phyloP scores from a whole-genome alignment of 805 yeast species.

The Tanozyma kutaoensis region DNA sequence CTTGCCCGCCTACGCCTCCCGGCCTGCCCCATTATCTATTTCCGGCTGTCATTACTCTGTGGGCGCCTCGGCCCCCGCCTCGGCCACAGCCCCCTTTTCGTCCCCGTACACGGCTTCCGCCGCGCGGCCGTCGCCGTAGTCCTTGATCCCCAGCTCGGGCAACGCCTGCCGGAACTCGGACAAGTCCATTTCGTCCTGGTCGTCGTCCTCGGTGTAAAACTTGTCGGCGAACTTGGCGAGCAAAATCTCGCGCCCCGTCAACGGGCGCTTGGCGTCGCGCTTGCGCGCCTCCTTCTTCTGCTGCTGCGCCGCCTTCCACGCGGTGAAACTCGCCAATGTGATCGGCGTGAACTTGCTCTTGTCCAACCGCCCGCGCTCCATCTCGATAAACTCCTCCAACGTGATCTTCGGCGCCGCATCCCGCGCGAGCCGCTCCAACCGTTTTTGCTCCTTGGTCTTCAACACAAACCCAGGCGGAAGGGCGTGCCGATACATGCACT shows the following conservation, averaged over 20 bases:
- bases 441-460: conserved; percentile 93
- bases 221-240: conserved; percentile 46
- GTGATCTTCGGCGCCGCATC: conserved; percentile 84
- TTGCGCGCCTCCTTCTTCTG: conserved; percentile 36
- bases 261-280: conserved; percentile 28
- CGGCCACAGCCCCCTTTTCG: no score
- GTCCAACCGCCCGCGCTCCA: conserved; percentile 81
- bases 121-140: conserved; percentile 67
- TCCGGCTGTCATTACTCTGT: no score
- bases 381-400: conserved; percentile 88
- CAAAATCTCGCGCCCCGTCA: conserved; percentile 60
- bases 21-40: no score
- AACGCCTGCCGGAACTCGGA: conserved; percentile 40
- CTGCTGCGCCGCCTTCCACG: conserved; percentile 69
- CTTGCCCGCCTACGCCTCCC: no score
- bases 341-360: conserved; percentile 71
- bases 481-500: conserved; percentile 90
- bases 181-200: conserved; percentile 42
- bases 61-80: no score
- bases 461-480: conserved; percentile 93
- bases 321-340: conserved; percentile 62
- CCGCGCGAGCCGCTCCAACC: conserved; percentile 72
- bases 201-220: conserved; percentile 41
- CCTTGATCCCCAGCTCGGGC: conserved; percentile 41
- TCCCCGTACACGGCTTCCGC: no score